These are phyloP conservation scores for Maudiozyma humilis DNA, from an alignment of 1,139 yeast species.

Conservation along the genomic window DNA sequence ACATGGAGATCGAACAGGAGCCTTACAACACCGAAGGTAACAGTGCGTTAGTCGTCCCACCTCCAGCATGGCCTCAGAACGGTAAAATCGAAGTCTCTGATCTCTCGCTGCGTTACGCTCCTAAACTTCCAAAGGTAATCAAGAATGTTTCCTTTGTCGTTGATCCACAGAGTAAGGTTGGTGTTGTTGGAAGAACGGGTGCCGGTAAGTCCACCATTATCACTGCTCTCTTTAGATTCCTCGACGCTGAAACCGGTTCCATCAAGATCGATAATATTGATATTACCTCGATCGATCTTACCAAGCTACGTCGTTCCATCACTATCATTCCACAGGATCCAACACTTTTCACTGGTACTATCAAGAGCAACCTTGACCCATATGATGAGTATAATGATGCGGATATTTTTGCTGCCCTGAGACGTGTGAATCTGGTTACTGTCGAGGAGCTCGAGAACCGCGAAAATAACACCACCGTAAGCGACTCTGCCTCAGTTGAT, in stretches of 20 bases:
- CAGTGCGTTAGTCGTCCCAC: slow-evolving; percentile 37
- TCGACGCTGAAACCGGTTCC: slow-evolving; percentile 82
- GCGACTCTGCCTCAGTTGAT: slow-evolving; percentile 24
- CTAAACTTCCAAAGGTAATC: slow-evolving; percentile 80
- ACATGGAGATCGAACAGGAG: slow-evolving; percentile 76
- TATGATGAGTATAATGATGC: slow-evolving; percentile 61
- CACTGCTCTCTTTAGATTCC: slow-evolving; percentile 85
- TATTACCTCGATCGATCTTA: slow-evolving; percentile 73
- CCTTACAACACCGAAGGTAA: slow-evolving; percentile 38
- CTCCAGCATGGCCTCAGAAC: slow-evolving; percentile 69
- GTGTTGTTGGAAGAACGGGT: slow-evolving; percentile 96
- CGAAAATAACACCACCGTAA: slow-evolving; percentile 8
- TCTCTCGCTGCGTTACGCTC: slow-evolving; percentile 80
- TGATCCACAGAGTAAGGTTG: slow-evolving; percentile 73
- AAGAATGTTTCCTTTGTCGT: slow-evolving; percentile 79
- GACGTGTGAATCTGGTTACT: slow-evolving; percentile 69
- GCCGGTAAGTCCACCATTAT: slow-evolving; percentile 97
- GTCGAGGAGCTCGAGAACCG: slow-evolving; percentile 32
- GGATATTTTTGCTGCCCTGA: slow-evolving; percentile 74
- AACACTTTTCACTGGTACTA: slow-evolving; percentile 76
- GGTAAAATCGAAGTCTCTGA: slow-evolving; percentile 74
- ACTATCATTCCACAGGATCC: slow-evolving; percentile 96
- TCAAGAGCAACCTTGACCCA: slow-evolving; percentile 76
- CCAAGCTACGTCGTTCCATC: slow-evolving; percentile 69
- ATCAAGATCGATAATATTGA: slow-evolving; percentile 83